Evolutionary conservation across 2,329 filamentous ascomycete species (phyloP).

Genomic region (Claviceps sp.): DNA sequence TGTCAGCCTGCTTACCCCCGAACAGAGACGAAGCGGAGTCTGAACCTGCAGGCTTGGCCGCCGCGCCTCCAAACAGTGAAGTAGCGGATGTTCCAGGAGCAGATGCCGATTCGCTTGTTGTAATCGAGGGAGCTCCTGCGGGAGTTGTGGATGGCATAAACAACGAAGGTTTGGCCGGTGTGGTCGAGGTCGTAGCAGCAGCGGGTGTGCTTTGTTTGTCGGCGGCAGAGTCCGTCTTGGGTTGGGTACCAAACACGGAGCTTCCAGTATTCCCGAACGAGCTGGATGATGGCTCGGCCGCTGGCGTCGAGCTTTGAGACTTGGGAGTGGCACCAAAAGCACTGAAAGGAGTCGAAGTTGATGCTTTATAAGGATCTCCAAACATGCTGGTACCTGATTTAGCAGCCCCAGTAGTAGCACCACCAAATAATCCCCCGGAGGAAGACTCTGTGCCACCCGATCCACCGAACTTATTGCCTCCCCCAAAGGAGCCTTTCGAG

Average conservation of each 20-base stretch:
- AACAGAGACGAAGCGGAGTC: slow-evolving; percentile 15
- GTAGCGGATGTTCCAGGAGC: slow-evolving; percentile 6
- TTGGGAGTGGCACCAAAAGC: slow-evolving; percentile 6
- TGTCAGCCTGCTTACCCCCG: slow-evolving; percentile 14
- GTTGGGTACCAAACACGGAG: slow-evolving; percentile 18
- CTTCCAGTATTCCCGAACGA: slow-evolving; percentile 17
- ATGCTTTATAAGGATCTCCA: slow-evolving; percentile 8
- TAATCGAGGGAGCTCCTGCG: slow-evolving; percentile 38
- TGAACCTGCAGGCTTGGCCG: slow-evolving; percentile 11
- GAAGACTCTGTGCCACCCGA: slow-evolving; percentile 6
- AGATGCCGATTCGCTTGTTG: slow-evolving; percentile 16
- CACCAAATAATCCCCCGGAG: slow-evolving; percentile 8
- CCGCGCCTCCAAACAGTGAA: slow-evolving; percentile 14
- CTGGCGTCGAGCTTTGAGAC: slow-evolving; percentile 11
- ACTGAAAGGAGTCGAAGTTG: slow-evolving; percentile 7
- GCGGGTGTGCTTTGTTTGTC: background rate
- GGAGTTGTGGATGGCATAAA: slow-evolving; percentile 24
- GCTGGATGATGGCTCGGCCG: slow-evolving; percentile 15
- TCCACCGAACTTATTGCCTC: slow-evolving; percentile 6
- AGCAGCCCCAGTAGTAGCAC: slow-evolving; percentile 6
- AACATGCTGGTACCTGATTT: slow-evolving; percentile 16
- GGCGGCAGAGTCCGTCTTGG: slow-evolving; percentile 1
- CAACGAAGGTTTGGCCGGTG: slow-evolving; percentile 12
- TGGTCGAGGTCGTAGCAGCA: slow-evolving; percentile 12
- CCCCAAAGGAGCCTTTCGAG: slow-evolving; percentile 9